These are phyloP conservation scores for Beta corolliflora DNA, from an alignment of 179 eudicot species.

Conservation along the genomic window DNA sequence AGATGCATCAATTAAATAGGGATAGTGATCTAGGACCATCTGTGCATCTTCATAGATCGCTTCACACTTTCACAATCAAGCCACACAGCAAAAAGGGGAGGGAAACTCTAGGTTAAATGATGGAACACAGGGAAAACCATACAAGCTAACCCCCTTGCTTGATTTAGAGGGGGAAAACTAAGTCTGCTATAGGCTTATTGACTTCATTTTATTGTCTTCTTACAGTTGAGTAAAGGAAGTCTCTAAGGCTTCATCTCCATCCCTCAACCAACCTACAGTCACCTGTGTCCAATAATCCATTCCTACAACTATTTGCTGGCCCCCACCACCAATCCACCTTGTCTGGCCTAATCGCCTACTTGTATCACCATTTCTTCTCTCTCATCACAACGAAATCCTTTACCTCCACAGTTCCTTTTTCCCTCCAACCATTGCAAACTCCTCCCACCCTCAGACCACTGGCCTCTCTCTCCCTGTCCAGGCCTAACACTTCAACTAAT, in stretches of 20 bases:
- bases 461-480: neutral
- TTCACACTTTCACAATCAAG: slow-evolving; percentile 1
- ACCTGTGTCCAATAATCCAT: neutral
- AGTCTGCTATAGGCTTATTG: neutral
- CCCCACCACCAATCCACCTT: neutral
- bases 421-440: neutral
- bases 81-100: neutral
- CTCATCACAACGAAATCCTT: neutral
- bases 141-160: neutral
- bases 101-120: neutral
- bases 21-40: neutral
- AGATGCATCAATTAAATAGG: neutral
- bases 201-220: neutral
- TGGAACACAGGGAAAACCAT: neutral
- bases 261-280: neutral
- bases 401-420: neutral
- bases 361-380: neutral
- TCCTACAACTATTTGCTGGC: neutral
- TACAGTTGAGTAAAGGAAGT: neutral
- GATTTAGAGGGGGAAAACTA: neutral
- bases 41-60: slow-evolving; percentile 2
- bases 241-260: neutral
- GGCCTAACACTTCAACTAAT: neutral
- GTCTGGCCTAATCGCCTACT: neutral
- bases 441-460: neutral